Conservation (phyloP, 2,329 filamentous ascomycete genomes). For the Aspergillus tubingensis region DNA sequence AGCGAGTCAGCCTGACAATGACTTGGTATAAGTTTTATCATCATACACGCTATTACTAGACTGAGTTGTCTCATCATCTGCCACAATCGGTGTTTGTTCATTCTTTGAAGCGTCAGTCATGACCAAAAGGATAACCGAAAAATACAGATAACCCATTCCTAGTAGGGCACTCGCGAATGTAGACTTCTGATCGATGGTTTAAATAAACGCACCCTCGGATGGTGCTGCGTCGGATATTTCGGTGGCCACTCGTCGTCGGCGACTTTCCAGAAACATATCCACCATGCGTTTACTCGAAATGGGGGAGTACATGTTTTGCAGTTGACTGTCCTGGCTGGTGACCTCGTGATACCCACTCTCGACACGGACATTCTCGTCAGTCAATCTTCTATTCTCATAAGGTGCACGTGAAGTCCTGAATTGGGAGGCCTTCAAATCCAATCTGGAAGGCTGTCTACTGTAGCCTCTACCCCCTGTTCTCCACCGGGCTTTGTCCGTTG, state of each 20-base stretch:
- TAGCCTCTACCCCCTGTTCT: constrained; percentile 25
- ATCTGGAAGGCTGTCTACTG: constrained; percentile 25
- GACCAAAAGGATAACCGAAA: background rate
- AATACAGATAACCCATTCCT: background rate
- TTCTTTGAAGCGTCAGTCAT: background rate
- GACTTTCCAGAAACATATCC: constrained; percentile 39
- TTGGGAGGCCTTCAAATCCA: constrained; percentile 26
- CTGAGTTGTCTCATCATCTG: background rate
- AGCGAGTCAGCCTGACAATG: background rate
- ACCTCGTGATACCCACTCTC: constrained; percentile 18
- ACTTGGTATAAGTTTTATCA: background rate
- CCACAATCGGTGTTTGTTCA: background rate
- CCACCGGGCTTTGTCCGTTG: constrained; percentile 19
- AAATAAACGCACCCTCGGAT: constrained; percentile 31
- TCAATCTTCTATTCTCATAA: constrained; percentile 22
- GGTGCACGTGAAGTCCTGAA: constrained; percentile 31
- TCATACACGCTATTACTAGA: background rate
- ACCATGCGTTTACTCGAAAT: constrained; percentile 42
- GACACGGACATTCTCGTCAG: constrained; percentile 35
- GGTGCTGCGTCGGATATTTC: constrained; percentile 20
- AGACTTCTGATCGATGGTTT: constrained; percentile 3
- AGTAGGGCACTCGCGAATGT: background rate
- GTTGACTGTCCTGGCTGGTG: constrained; percentile 21
- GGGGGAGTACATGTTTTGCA: constrained; percentile 26
- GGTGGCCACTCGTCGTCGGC: constrained; percentile 28